Evolutionary conservation across 192 early-diverging fungal species (phyloP).

Genomic region (Funneliformis mosseae): DNA sequence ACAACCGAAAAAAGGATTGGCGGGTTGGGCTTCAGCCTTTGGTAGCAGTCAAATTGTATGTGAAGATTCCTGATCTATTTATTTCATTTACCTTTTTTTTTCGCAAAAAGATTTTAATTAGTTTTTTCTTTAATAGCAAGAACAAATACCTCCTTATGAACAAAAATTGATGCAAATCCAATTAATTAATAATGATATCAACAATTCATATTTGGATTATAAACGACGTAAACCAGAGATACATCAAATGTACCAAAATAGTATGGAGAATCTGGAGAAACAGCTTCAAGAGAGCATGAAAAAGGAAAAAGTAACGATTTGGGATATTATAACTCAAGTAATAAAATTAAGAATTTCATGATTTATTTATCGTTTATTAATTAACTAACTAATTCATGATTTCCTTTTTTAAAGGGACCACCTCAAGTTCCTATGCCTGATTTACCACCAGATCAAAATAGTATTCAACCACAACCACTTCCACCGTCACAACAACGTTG

Average conservation of each 20-base stretch:
- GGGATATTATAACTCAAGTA: constrained; percentile 75
- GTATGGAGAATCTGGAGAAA: constrained; percentile 65
- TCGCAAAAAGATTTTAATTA: not conserved
- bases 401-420: not conserved
- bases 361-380: not conserved
- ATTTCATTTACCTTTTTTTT: not conserved
- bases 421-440: constrained; percentile 1
- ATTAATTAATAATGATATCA: constrained; percentile 51
- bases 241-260: constrained; percentile 63
- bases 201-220: constrained; percentile 65
- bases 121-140: constrained; percentile 36
- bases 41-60: constrained; percentile 42
- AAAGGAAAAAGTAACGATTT: constrained; percentile 86
- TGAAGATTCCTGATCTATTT: not conserved
- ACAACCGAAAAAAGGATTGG: constrained; percentile 55
- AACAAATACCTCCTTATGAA: constrained; percentile 66
- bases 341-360: not conserved
- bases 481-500: not conserved
- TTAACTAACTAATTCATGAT: not conserved
- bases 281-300: constrained; percentile 72
- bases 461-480: not conserved
- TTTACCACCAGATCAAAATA: not conserved
- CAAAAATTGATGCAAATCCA: constrained; percentile 65
- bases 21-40: constrained; percentile 54
- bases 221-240: constrained; percentile 76